Base-by-base conservation (phyloP, 1,284 basidiomycete species). In the Gastroboletus turbinatus region DNA sequence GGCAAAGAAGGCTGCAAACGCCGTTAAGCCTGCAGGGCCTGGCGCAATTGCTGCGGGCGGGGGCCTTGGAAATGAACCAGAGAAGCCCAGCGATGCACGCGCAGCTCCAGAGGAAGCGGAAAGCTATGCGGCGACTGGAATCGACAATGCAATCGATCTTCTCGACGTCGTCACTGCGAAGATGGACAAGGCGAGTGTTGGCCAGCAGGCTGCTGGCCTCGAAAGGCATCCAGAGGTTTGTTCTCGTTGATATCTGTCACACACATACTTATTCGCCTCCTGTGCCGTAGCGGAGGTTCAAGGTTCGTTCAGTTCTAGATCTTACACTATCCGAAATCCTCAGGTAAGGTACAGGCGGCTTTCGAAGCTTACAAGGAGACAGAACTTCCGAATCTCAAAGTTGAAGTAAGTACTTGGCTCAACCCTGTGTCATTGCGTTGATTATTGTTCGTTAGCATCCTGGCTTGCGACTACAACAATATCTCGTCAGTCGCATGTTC, bases 151-250 rank as follows among this genome's bases (percentile, higher is more conserved):
- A 10, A 73, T 99, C 47, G 96, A 97, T 73, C 82, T 97, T 57
- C 75, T 98, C 64, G 88, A 91, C 57, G 81, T 96, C 3, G 94
- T 96, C 13, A 96, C 85, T 50, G 91, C 92, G 9, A 94, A 92
- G 79, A 88, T 86, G 78, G 95, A 98, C 73, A 97, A 96, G 75
- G 92, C 93, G 1, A 90, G 90, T 58, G 76, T 96, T 46, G 93
- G 93, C 0, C 80, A 81, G 57, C 84, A 90, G 71, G 96, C 95
- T 6, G 92, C 90, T 36, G 82, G 83, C 43, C 84, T 98, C 55
- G 96, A 99, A 77, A 83, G 82, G 50, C 96, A 99, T 80, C 96
- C 96, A 49, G 96, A 99, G 84, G 91, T 94, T 63, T 55, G 85
- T 74, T 57, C 54, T 62, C 61, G 58, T 54, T 38, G 47, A 49